A percentile compares a stretch with the other conserved stretches of the same genome.
These are phyloP conservation scores for Conticribra weissflogii DNA, from an alignment of 108 stramenopile species.

Conservation along the genomic window DNA sequence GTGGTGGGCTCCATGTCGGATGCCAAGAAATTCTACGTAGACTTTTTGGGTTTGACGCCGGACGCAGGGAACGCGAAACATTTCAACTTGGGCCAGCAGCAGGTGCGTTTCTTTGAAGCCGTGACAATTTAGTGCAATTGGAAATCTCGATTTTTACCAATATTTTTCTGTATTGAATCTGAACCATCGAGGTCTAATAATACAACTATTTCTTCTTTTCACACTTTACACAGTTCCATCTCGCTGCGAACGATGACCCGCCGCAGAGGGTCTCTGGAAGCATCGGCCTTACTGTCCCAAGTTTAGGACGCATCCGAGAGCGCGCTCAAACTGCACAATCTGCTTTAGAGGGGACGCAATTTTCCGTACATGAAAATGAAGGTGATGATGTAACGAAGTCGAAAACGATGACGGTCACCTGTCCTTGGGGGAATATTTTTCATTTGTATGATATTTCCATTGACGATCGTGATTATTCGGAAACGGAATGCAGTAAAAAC, in stretches of 20 bases:
- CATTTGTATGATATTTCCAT: constrained; percentile 45
- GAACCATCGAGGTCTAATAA: too few relatives aligned
- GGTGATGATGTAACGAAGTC: background rate
- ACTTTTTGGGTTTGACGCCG: constrained; percentile 52
- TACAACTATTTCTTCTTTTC: too few relatives aligned
- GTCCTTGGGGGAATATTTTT: constrained; percentile 55
- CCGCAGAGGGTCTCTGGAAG: constrained; percentile 49
- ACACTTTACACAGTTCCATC: constrained; percentile 38
- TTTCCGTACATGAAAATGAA: constrained; percentile 32
- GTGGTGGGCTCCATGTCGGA: constrained; percentile 50
- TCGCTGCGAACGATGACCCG: constrained; percentile 47
- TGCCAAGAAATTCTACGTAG: constrained; percentile 60
- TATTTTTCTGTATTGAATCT: background rate
- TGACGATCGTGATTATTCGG: constrained; percentile 25
- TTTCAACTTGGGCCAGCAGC: constrained; percentile 73
- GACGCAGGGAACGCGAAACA: constrained; percentile 55
- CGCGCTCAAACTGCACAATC: constrained; percentile 16
- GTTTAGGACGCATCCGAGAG: constrained; percentile 34
- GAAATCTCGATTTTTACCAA: background rate
- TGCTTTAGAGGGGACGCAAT: constrained; percentile 26
- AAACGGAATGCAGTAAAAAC: background rate
- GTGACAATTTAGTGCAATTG: too few relatives aligned
- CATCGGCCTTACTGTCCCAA: constrained; percentile 50
- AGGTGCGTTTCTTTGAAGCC: constrained; percentile 29
- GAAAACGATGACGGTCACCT: constrained; percentile 44